Evolutionary conservation across 495 filamentous ascomycete genomes (phyloP), one percentile per base, ranked within the genome.

Genomic region (Podospora bellae-mahoneyi): DNA sequence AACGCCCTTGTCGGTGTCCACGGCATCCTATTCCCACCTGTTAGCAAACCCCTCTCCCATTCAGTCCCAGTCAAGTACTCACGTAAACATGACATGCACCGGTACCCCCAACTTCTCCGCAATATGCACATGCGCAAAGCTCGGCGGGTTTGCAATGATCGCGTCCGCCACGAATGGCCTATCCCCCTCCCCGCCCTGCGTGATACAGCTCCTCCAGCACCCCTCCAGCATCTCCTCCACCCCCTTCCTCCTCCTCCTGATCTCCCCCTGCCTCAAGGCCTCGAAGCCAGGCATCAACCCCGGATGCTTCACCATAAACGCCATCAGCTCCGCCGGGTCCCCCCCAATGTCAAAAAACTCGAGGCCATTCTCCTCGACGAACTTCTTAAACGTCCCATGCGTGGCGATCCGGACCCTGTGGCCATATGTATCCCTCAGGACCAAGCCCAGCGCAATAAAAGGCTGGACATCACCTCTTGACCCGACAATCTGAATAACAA

Each of bases 231-330:
- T 88, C 68, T 87, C 80, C 26, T 83, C 84, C 79, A 92, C 91
- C 10, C 84, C 84, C 48, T 84, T 79, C 7, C 90, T 78, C 30
- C 87, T 78, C 56, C 79, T 78, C 15, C 81, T 83, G 69, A 92
- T 85, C 72, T 91, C 90, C 10, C 90, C 90, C 48, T 80, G 83
- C 69, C 85, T 88, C 20, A 92, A 77, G 0, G 88, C 86, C 23
- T 89, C 84, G 23, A 91, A 73, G 1, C 80, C 84, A 0, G 90
- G 90, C 56, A 92, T 86, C 74, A 92, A 77, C 0, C 89, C 89
- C 0, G 90, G 90, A 76, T 92, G 90, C 76, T 92, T 92, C 53
- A 92, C 90, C 90, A 92, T 92, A 71, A 90, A 92, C 4, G 90
- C 90, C 90, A 92, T 92, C 44, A 92, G 75, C 77, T 92, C 87